phyloP scores from a whole-genome alignment of 177 flowering plant genomes.

The Vitis hybrid region DNA sequence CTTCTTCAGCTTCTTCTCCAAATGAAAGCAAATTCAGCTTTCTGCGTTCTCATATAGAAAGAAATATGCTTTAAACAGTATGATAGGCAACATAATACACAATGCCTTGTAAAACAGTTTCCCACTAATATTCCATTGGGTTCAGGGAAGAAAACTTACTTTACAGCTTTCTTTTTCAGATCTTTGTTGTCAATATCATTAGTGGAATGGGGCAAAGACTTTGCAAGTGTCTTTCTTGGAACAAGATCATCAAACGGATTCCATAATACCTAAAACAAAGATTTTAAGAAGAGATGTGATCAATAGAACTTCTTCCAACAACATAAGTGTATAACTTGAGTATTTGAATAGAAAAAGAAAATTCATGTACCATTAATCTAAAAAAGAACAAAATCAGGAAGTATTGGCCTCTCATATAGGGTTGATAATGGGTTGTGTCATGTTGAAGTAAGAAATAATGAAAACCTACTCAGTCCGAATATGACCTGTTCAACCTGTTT shows the following conservation, averaged over 20 bases:
- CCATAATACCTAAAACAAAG: conserved; percentile 75
- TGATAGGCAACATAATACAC: not conserved
- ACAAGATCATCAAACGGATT: conserved; percentile 97
- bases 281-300: conserved; percentile 1
- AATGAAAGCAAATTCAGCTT: conserved; percentile 94
- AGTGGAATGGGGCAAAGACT: conserved; percentile 29
- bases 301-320: not conserved
- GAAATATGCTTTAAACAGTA: not conserved
- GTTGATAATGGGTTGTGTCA: too few species aligned
- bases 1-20: conserved; percentile 99
- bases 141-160: conserved; percentile 49
- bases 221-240: conserved; percentile 55
- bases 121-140: not conserved
- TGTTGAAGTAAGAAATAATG: too few species aligned
- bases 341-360: too few species aligned
- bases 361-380: too few species aligned
- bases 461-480: too few species aligned
- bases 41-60: conserved; percentile 37
- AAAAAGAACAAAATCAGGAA: too few species aligned
- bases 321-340: too few species aligned
- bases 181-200: conserved; percentile 49
- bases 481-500: too few species aligned
- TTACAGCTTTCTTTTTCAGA: conserved; percentile 70
- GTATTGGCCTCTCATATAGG: too few species aligned
- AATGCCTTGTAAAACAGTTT: not conserved